Base-by-base conservation (phyloP, 805 yeast genomes). In the Schwanniomyces vanrijiae region DNA sequence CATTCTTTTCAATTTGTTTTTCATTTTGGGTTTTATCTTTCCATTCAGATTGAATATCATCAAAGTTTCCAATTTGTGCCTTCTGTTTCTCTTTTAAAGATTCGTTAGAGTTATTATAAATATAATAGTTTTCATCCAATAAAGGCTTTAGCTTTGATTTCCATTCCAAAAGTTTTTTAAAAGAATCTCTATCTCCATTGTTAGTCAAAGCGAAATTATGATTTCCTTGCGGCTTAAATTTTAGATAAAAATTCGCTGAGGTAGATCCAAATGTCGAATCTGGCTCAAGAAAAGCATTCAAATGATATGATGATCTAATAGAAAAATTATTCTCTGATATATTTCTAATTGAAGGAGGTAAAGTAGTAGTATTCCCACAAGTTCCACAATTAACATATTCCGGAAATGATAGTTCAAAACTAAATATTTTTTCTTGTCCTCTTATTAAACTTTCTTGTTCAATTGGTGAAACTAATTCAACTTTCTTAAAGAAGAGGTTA, bases 161-260 rank as follows among this genome's bases (percentile, higher is more conserved):
- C 45, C 45, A 42, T 37, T 37, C 16, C n/a, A 37, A 13, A 6
- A 21, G 7, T n/a, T 40, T 6, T 19, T 18, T 26, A 14, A 19
- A 40, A 16, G 33, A 37, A 8, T 11, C 5, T 4, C 6, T 19
- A 21, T 10, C 22, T 11, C 16, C 19, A 13, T 7, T 18, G 4
- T 14, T 14, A 4, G 8, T 16, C 3, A n/a, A 7, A 10, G 20
- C 22, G 31, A 18, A 7, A 14, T 21, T 34, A 5, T 9, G 14
- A 24, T 33, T 26, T 19, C 45, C 45, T 19, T 13, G 10, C 18
- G 45, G 45, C 34, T 25, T 24, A 42, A 42, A 42, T 20, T 35
- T 42, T 11, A 42, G 34, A 4, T 11, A 16, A 16, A 11, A 11
- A 10, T 3, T 4, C 7, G 10, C 14, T 18, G 29, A 22, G 5